Percentiles rank a stretch among this genome's conserved stretches.
Conservation (phyloP, 2,329 filamentous ascomycete species). For the Hymenoscyphus salicellus region DNA sequence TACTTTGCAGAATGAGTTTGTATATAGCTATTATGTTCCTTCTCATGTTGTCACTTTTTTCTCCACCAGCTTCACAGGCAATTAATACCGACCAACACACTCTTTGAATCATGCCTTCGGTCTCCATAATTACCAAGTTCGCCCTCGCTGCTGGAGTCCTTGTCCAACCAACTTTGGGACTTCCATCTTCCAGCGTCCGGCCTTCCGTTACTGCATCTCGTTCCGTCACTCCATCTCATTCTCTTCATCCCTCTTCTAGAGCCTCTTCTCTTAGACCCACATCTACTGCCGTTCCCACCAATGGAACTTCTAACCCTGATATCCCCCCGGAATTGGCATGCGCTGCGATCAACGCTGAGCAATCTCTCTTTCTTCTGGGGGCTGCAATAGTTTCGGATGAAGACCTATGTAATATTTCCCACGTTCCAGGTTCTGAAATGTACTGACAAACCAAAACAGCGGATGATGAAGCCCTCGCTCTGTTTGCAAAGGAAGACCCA, state of each 20-base stretch:
- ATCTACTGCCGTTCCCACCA: background rate
- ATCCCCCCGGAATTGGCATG: background rate
- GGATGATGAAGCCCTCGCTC: background rate
- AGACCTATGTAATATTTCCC: background rate
- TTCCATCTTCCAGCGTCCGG: background rate
- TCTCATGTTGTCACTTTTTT: background rate
- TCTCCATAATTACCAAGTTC: conserved; percentile 2
- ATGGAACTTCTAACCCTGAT: background rate
- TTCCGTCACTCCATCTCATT: background rate
- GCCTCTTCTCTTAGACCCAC: background rate
- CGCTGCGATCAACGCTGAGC: background rate
- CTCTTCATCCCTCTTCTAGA: background rate
- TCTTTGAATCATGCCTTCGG: conserved; percentile 8
- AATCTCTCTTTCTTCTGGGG: background rate
- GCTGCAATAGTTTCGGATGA: background rate
- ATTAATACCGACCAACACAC: background rate
- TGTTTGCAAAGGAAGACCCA: background rate
- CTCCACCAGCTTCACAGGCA: background rate
- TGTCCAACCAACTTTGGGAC: conserved; percentile 4
- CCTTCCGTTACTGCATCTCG: background rate
- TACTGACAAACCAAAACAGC: background rate
- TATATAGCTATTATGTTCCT: background rate
- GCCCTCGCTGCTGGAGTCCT: conserved; percentile 10
- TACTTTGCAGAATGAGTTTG: background rate
- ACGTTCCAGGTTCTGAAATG: background rate